Evolutionary conservation across 2,329 filamentous ascomycete genomes (phyloP).

Genomic region (Sporothrix euskadiensis): DNA sequence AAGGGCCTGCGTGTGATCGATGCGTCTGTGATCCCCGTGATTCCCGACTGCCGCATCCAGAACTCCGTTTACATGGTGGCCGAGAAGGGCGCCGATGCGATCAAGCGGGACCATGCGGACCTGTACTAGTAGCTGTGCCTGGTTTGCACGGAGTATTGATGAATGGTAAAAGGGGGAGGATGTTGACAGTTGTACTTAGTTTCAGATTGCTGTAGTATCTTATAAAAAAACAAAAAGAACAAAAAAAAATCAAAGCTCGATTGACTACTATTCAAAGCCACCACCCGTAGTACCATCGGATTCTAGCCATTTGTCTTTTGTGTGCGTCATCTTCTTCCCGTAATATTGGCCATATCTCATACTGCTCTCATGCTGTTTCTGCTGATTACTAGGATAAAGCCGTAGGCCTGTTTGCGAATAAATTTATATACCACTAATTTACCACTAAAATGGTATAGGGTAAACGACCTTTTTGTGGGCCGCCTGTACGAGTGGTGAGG

Average conservation of each 20-base stretch:
- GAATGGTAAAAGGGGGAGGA: neutral
- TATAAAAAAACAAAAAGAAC: neutral
- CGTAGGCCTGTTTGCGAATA: no score
- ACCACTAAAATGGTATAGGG: no score
- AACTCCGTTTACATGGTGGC: slow-evolving; percentile 50
- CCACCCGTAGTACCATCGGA: neutral
- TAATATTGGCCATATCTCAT: neutral
- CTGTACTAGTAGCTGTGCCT: neutral
- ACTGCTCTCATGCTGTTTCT: neutral
- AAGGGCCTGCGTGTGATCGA: slow-evolving; percentile 48
- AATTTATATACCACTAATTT: no score
- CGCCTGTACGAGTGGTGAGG: no score
- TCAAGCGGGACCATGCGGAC: slow-evolving; percentile 34
- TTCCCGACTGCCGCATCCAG: slow-evolving; percentile 49
- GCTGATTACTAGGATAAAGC: neutral
- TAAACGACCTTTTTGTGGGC: no score
- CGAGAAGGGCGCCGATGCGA: slow-evolving; percentile 14
- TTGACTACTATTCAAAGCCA: neutral
- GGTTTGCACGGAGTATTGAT: neutral
- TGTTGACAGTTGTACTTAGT: neutral
- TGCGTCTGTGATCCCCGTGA: slow-evolving; percentile 51
- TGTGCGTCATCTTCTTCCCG: neutral
- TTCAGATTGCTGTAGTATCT: neutral
- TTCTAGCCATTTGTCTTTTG: neutral
- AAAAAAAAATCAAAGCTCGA: neutral